Evolutionary conservation across 768 basidiomycete genomes (phyloP), one percentile per base, ranked within the genome.

Genomic region (Sarcodon aspratus): DNA sequence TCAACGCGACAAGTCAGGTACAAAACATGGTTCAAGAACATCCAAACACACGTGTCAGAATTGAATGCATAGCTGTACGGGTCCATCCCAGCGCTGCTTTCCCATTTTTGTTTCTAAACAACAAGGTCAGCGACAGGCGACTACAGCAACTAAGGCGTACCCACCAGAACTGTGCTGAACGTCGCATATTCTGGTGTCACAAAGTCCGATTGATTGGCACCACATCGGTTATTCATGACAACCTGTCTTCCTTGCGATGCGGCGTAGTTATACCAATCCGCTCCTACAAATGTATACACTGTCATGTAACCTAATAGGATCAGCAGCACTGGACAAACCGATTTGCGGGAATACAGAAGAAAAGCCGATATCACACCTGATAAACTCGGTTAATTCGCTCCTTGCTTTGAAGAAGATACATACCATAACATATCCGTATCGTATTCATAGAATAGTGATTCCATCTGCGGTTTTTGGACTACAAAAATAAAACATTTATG

Each of bases 31-130:
- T 18, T n/a, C 13, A 11, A 7, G 31, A 12, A 32, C 34, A 45
- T 33, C 9, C 27, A 33, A 9, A 45, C 52, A 13, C 40, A 55
- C 38, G 63, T 63, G 3, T 49, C 44, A 10, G 45, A 45, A 45
- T 60, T 61, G 44, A 57, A 57, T 9, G 76, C 78, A 46, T 73
- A 79, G 48, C 70, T 74, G 45, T 56, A 67, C 0, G 76, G 75
- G 53, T 77, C 75, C 67, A 80, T 72, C 27, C 77, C 79, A 52
- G 78, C 80, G 35, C 62, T 75, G 9, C 70, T 76, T 55, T 81
- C 79, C 80, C 79, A 81, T 33, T 63, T 69, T 18, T 60, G 59
- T 0, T 71, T 65, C 27, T 75, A 73, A 18, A 73, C 65, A 36
- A 75, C 78, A 1, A 63, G 61, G 1, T 67, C 48, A 77, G 79